A percentile compares a stretch with the other conserved stretches of the same genome.
These are phyloP conservation scores for Xenosphaeropsis pyriputrescens DNA, from an alignment of 2,329 filamentous ascomycete genomes.

Conservation along the genomic window DNA sequence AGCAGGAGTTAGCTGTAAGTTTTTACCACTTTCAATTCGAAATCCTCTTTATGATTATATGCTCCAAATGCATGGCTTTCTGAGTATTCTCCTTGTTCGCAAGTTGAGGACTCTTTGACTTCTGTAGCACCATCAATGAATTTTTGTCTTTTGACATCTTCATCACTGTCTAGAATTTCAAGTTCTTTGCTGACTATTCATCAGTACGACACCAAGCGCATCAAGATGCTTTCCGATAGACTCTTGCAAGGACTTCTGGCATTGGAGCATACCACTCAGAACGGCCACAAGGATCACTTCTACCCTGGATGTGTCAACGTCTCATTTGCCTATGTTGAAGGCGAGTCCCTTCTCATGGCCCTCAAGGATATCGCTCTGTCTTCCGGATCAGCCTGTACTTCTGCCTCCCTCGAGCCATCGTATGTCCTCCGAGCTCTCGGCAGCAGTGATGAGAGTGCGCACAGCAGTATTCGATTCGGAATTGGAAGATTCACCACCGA, in stretches of 20 bases:
- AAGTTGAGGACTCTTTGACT: conserved; percentile 21
- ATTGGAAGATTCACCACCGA: conserved; percentile 96
- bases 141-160: conserved; percentile 1
- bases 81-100: conserved; percentile 42
- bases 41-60: conserved; percentile 53
- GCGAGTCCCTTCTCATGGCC: conserved; percentile 95
- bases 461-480: conserved; percentile 94
- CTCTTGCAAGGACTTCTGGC: conserved; percentile 69
- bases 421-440: conserved; percentile 91
- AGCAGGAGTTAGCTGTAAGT: conserved; percentile 81
- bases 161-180: neutral
- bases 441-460: conserved; percentile 92
- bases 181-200: conserved; percentile 16
- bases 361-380: conserved; percentile 95
- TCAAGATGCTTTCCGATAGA: conserved; percentile 70
- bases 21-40: conserved; percentile 6
- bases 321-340: conserved; percentile 96
- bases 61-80: conserved; percentile 86
- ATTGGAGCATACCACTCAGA: conserved; percentile 85
- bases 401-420: conserved; percentile 87
- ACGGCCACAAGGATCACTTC: conserved; percentile 69
- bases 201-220: conserved; percentile 83
- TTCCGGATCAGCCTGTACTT: conserved; percentile 93
- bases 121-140: conserved; percentile 52
- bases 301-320: conserved; percentile 98